Percentiles rank a stretch among this genome's conserved stretches.
phyloP scores from a whole-genome alignment of 257 asterid species.

The Solanum sparsipilum region DNA sequence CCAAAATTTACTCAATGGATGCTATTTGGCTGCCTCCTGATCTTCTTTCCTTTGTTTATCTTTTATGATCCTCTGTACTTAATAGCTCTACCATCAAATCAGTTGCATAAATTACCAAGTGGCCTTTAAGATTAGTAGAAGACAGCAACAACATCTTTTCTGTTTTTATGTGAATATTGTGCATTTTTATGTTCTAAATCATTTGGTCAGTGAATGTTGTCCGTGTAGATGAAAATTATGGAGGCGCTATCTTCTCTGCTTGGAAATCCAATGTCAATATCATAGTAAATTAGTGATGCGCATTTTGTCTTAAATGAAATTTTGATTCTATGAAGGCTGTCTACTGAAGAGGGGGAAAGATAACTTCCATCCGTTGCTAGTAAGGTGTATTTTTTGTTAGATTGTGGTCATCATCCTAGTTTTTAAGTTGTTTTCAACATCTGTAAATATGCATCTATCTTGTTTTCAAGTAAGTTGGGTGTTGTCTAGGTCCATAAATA shows the following conservation, averaged over 20 bases:
- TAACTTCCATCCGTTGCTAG: neutral
- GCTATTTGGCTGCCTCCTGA: neutral
- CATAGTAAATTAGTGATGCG: neutral
- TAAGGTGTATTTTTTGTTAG: neutral
- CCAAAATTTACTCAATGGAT: neutral
- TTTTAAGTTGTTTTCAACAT: neutral
- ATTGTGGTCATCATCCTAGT: neutral
- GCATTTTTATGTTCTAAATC: neutral
- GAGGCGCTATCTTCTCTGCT: neutral
- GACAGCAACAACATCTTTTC: neutral
- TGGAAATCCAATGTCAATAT: neutral
- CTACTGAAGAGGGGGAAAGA: neutral
- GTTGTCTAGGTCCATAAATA: neutral
- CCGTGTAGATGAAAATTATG: neutral
- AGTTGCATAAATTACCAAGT: neutral
- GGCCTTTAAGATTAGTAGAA: neutral
- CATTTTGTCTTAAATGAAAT: neutral
- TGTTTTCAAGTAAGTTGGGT: neutral
- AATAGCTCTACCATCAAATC: neutral
- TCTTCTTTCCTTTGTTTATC: neutral
- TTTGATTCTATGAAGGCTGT: neutral
- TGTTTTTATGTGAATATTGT: neutral
- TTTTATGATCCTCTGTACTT: neutral
- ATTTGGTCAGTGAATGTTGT: neutral
- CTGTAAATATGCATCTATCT: neutral